Evolutionary conservation across 306 rosid genomes (phyloP).

Genomic region (Quercus rubra): DNA sequence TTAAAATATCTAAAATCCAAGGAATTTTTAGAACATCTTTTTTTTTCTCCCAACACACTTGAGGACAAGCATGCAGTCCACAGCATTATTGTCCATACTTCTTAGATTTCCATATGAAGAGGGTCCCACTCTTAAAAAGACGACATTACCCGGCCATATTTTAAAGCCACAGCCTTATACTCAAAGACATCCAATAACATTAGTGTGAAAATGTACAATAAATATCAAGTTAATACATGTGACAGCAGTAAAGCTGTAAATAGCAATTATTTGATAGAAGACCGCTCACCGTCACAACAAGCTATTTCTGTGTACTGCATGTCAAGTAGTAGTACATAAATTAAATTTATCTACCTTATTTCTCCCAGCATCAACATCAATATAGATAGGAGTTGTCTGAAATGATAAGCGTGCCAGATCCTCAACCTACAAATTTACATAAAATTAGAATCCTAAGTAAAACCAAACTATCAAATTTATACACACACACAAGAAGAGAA

Average conservation of each 20-base stretch:
- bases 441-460: background rate
- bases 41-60: too few species aligned
- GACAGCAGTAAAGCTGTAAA: background rate
- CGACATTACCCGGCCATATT: background rate
- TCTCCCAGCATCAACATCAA: constrained; percentile 88
- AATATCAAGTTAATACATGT: background rate
- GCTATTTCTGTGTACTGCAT: background rate
- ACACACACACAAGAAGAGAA: background rate
- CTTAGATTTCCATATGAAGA: background rate
- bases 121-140: background rate
- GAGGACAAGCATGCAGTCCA: too few species aligned
- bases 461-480: constrained; percentile 21
- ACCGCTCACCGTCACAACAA: background rate
- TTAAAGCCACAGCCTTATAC: background rate
- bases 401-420: constrained; percentile 88
- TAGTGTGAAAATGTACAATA: background rate
- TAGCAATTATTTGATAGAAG: background rate
- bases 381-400: constrained; percentile 61
- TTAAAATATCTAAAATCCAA: too few species aligned
- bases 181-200: background rate
- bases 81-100: too few species aligned
- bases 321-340: background rate
- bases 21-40: too few species aligned
- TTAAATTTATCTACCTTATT: constrained; percentile 42
- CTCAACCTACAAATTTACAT: constrained; percentile 56